phyloP scores from a whole-genome alignment of 768 basidiomycete species.

The Auricularia heimuer region DNA sequence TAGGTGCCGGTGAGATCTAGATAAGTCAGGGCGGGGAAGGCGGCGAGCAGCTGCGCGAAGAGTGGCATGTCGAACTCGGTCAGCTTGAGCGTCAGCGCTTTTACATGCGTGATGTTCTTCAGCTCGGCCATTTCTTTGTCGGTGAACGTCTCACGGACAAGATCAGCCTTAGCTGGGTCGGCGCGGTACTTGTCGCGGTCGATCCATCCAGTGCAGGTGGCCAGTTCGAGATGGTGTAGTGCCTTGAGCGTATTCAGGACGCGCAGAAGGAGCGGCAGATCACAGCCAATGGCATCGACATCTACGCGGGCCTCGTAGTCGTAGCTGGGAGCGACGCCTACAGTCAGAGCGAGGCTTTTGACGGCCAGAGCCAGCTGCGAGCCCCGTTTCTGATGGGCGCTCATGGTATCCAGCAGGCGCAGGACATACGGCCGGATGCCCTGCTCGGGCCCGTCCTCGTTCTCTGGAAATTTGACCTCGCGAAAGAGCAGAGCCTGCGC shows the following conservation, averaged over 20 bases:
- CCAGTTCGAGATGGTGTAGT: background rate
- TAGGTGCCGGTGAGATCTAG: background rate
- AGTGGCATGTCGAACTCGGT: background rate
- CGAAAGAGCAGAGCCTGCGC: conserved; percentile 59
- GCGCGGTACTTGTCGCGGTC: background rate
- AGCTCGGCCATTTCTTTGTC: background rate
- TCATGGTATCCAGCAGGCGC: background rate
- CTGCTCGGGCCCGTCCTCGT: conserved; percentile 2
- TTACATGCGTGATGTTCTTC: background rate
- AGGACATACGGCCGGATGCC: background rate
- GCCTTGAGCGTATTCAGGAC: background rate
- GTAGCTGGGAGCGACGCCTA: background rate
- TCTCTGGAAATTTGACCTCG: conserved; percentile 25
- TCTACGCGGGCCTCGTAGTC: background rate
- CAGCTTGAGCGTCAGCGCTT: background rate
- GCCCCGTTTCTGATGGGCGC: background rate
- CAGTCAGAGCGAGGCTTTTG: background rate
- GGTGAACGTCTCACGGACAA: background rate
- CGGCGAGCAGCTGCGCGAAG: background rate
- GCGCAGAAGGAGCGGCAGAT: background rate
- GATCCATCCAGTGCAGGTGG: background rate
- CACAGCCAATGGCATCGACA: background rate
- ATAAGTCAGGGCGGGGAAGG: background rate
- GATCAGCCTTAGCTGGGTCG: background rate
- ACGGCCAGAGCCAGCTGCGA: background rate